Evolutionary conservation across 2,329 filamentous ascomycete species (phyloP).

Genomic region (Hypoxylon sp.): DNA sequence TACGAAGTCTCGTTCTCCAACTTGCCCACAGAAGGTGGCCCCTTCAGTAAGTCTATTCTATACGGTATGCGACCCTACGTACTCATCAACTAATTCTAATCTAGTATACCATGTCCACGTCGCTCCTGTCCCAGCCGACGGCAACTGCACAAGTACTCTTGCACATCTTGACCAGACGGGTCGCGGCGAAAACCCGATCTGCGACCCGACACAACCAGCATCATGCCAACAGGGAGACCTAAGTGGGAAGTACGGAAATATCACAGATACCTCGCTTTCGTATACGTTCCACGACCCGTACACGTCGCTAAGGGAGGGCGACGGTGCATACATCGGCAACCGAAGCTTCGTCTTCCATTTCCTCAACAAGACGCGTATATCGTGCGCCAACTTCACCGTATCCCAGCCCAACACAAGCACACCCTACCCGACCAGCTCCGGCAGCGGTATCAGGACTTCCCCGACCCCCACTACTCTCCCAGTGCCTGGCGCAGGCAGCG

Average conservation of each 20-base stretch:
- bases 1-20: constrained; percentile 71
- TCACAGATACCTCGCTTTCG: constrained; percentile 61
- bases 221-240: constrained; percentile 85
- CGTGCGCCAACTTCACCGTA: constrained; percentile 73
- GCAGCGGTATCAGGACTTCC: constrained; percentile 14
- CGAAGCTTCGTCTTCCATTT: constrained; percentile 76
- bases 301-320: constrained; percentile 66
- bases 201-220: constrained; percentile 69
- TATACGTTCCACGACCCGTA: constrained; percentile 72
- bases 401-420: constrained; percentile 43
- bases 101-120: constrained; percentile 82
- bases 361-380: constrained; percentile 74
- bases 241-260: constrained; percentile 79
- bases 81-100: constrained; percentile 36
- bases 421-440: constrained; percentile 34
- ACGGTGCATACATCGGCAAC: constrained; percentile 74
- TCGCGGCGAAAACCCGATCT: constrained; percentile 74
- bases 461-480: constrained; percentile 25
- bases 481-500: constrained; percentile 21
- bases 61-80: background rate
- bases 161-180: constrained; percentile 80
- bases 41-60: constrained; percentile 68
- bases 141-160: constrained; percentile 79
- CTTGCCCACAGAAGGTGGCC: constrained; percentile 70
- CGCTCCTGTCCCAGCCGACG: constrained; percentile 72